Base-by-base conservation (phyloP, 1,284 basidiomycete genomes). In the Cryptococcus maquisensis region DNA sequence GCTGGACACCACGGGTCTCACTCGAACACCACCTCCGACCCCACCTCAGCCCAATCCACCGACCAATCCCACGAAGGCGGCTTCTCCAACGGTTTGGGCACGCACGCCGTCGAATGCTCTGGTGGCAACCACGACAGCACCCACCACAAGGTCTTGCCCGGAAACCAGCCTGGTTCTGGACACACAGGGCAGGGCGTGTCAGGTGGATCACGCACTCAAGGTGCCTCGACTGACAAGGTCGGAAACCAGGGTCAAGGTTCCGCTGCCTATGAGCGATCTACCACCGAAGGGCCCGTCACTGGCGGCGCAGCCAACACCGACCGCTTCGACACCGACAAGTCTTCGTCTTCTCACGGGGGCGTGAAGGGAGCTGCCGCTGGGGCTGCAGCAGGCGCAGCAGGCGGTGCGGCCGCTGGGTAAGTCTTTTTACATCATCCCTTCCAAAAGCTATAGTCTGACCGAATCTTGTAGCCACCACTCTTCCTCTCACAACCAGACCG, bases 291-390 rank as follows among this genome's bases (percentile, higher is more conserved):
- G 20, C 64, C 66, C 26, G 40, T 43, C n/a, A 66, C 68, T 16
- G 23, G 40, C 40, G 68, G 68, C 26, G 68, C 68, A 12, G 64
- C 68, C 21, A 57, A 57, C 38, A 67, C 68, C 52, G 65, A 70
- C 59, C 50, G 60, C 41, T 68, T 68, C 48, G 68, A 66, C 55
- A 52, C 62, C 15, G 64, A 64, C 56, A 48, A 52, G 44, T 40
- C 42, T 6, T 32, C 28, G 1, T 32, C 28, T 32, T 32, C 28
- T 32, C 28, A 32, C 4, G 28, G 28, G 3, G 28, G 28, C 1
- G 28, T 32, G 28, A 32, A 32, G 28, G 28, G 28, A 32, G 28
- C 28, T 7, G 28, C 28, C 10, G 28, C 3, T 10, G 28, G 28
- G 10, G 28, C 28, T 6, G 28, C 28, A 32, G 28, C 28, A 7